phyloP scores from a whole-genome alignment of 176 grass and related monocot genomes.

The Tillandsia leiboldiana region DNA sequence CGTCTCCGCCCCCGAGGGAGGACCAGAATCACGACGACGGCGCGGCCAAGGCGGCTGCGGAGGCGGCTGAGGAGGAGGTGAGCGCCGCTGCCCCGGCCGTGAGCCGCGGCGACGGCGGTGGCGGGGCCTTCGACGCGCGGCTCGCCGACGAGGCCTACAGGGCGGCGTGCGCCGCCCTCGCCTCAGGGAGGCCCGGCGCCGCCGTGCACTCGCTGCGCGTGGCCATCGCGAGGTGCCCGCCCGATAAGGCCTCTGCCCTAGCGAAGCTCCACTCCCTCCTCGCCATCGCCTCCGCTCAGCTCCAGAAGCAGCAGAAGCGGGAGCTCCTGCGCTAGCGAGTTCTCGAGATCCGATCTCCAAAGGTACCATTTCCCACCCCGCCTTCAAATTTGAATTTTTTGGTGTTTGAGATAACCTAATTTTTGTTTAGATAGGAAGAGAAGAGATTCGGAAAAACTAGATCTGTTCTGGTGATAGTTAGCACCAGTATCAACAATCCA shows the following conservation, averaged over 20 bases:
- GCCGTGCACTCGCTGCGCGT: constrained; percentile 59
- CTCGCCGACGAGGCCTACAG: constrained; percentile 80
- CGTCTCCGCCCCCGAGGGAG: constrained; percentile 18
- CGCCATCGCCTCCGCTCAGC: constrained; percentile 73
- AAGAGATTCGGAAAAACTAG: not conserved
- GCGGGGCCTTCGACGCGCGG: constrained; percentile 23
- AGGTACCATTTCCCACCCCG: no score
- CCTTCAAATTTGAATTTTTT: not conserved
- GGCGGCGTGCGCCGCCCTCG: constrained; percentile 62
- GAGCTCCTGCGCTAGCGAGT: constrained; percentile 16
- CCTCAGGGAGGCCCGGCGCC: constrained; percentile 44
- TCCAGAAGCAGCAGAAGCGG: constrained; percentile 59
- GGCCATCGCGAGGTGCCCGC: constrained; percentile 72
- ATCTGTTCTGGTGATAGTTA: not conserved
- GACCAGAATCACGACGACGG: not conserved
- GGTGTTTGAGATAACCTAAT: not conserved
- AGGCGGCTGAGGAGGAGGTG: not conserved
- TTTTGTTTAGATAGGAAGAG: not conserved
- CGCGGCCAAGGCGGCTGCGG: constrained; percentile 7
- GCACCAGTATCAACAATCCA: not conserved
- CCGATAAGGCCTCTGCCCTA: constrained; percentile 62
- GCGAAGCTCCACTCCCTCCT: constrained; percentile 73
- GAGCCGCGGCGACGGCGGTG: no score
- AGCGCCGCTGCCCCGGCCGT: not conserved
- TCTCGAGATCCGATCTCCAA: not conserved